Evolutionary conservation across 2,329 filamentous ascomycete genomes (phyloP).

Genomic region (Aspergillus pseudonomiae): DNA sequence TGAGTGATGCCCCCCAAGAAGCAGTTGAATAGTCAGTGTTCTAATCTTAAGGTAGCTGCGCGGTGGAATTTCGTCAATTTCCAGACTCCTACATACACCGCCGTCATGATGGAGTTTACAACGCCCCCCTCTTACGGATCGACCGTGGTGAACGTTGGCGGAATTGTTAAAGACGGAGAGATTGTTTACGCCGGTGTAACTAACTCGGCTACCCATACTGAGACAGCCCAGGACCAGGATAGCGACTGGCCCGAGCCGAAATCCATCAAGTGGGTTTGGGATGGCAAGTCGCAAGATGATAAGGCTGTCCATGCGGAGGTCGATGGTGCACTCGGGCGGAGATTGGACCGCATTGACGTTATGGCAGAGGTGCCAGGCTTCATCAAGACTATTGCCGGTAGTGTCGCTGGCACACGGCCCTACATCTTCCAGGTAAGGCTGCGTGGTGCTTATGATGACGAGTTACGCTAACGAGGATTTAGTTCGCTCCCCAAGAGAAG

Average conservation of each 20-base stretch:
- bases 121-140: conserved; percentile 91
- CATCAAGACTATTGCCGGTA: conserved; percentile 89
- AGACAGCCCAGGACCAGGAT: conserved; percentile 70
- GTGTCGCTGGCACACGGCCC: conserved; percentile 86
- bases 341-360: conserved; percentile 84
- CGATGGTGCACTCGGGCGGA: conserved; percentile 68
- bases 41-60: conserved; percentile 56
- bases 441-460: not conserved
- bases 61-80: conserved; percentile 94
- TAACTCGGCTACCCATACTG: conserved; percentile 69
- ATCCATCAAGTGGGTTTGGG: conserved; percentile 75
- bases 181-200: conserved; percentile 72
- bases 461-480: conserved; percentile 21
- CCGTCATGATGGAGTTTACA: conserved; percentile 92
- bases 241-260: conserved; percentile 90
- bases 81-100: conserved; percentile 83
- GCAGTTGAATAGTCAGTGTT: not conserved
- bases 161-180: conserved; percentile 77
- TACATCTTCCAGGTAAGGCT: conserved; percentile 89
- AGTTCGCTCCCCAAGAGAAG: conserved; percentile 71
- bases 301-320: conserved; percentile 71
- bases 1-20: conserved; percentile 37
- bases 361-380: conserved; percentile 96
- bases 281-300: conserved; percentile 74
- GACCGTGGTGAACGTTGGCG: conserved; percentile 80